A percentile compares a stretch with the other conserved stretches of the same genome.
Evolutionary conservation across 305 asterid species (phyloP).

Genomic region (Fraxinus sp.): DNA sequence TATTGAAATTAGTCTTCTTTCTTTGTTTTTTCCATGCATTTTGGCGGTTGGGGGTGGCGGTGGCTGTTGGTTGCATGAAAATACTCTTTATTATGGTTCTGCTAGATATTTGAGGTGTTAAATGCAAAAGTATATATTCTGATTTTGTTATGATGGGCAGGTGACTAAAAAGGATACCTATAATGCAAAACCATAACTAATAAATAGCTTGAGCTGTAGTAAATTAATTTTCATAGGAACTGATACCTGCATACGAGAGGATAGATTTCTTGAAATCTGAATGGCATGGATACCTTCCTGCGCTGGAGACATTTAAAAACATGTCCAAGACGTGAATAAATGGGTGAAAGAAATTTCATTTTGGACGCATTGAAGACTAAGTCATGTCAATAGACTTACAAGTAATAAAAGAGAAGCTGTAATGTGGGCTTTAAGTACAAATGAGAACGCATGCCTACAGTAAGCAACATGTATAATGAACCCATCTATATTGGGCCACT

Average conservation of each 20-base stretch:
- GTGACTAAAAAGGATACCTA: not conserved
- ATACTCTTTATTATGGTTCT: not conserved
- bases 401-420: not conserved
- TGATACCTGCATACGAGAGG: not conserved
- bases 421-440: not conserved
- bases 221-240: not conserved
- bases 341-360: not conserved
- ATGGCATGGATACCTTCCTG: not conserved
- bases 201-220: not conserved
- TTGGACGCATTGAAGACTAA: not conserved
- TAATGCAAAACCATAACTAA: not conserved
- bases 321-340: not conserved
- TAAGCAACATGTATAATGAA: not conserved
- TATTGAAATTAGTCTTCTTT: not conserved
- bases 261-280: not conserved
- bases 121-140: not conserved
- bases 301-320: not conserved
- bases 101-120: not conserved
- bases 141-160: not conserved
- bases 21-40: not conserved
- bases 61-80: not conserved
- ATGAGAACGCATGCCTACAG: not conserved
- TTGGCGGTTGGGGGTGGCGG: not conserved
- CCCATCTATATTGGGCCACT: not conserved
- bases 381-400: not conserved